phyloP scores from a whole-genome alignment of 2,329 filamentous ascomycete species.

The Cercospora canescens region DNA sequence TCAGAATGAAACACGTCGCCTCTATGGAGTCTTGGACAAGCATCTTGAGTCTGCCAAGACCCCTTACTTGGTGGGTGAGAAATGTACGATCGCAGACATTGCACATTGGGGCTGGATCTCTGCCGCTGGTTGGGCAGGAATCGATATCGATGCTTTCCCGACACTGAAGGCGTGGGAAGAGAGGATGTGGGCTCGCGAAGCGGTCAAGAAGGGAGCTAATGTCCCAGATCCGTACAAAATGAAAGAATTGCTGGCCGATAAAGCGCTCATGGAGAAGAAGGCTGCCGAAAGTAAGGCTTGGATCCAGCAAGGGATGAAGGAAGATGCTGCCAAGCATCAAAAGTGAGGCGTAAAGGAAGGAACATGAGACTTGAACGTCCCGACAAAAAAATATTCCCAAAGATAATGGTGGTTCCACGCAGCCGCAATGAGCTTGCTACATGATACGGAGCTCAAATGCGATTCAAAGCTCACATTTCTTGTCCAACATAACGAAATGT shows the following conservation, averaged over 20 bases:
- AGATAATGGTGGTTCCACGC: too few relatives aligned
- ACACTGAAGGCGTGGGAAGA: constrained; percentile 75
- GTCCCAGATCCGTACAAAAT: constrained; percentile 65
- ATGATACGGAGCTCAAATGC: too few relatives aligned
- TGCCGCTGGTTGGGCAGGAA: constrained; percentile 57
- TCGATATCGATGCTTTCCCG: constrained; percentile 75
- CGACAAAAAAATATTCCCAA: too few relatives aligned
- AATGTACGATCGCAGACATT: constrained; percentile 71
- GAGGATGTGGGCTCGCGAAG: constrained; percentile 66
- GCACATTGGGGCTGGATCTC: constrained; percentile 78
- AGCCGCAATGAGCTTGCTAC: too few relatives aligned
- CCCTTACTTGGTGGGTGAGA: constrained; percentile 62
- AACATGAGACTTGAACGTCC: too few relatives aligned
- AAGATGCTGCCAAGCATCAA: constrained; percentile 56
- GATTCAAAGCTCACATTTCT: too few relatives aligned
- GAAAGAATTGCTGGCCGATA: constrained; percentile 60
- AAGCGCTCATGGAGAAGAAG: constrained; percentile 58
- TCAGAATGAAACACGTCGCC: constrained; percentile 76
- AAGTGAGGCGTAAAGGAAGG: background rate
- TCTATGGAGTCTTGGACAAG: constrained; percentile 76
- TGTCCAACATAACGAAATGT: too few relatives aligned
- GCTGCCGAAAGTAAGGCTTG: constrained; percentile 54
- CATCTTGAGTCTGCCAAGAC: constrained; percentile 58
- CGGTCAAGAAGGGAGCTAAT: constrained; percentile 65
- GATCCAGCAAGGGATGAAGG: constrained; percentile 70